Percentiles rank a stretch among this genome's conserved stretches.
Conservation (phyloP, 2,329 filamentous ascomycete genomes). For the Aspergillus fumigatus region DNA sequence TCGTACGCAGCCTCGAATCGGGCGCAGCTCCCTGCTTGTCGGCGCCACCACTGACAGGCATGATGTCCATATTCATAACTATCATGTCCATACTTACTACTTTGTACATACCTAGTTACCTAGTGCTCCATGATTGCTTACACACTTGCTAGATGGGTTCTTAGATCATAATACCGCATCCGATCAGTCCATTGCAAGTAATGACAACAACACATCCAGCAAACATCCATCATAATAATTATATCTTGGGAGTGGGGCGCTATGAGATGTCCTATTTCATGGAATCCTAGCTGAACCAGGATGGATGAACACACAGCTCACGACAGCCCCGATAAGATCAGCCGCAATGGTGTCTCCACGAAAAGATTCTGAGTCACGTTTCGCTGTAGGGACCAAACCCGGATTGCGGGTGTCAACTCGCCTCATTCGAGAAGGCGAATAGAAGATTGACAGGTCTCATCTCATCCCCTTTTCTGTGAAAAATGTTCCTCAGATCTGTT, state of each 20-base stretch:
- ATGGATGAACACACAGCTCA: background rate
- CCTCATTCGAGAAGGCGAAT: slow-evolving; percentile 3
- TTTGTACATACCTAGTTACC: background rate
- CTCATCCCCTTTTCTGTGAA: background rate
- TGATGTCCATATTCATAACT: background rate
- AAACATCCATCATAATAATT: background rate
- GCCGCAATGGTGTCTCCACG: background rate
- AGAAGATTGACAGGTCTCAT: slow-evolving; percentile 14
- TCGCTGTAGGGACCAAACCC: slow-evolving; percentile 8
- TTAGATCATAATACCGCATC: background rate
- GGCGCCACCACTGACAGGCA: background rate
- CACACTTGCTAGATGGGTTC: background rate
- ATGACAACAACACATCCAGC: too few species aligned
- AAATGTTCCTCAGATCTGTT: background rate
- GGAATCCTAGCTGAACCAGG: background rate
- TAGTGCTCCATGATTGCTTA: background rate
- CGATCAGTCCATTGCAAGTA: background rate
- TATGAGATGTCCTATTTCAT: background rate
- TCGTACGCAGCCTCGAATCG: slow-evolving; percentile 8
- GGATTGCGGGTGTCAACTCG: slow-evolving; percentile 1
- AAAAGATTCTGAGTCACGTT: slow-evolving; percentile 12
- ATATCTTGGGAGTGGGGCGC: too few species aligned
- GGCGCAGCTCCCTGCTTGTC: slow-evolving; percentile 1
- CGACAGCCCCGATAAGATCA: background rate
- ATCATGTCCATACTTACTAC: background rate